phyloP scores from a whole-genome alignment of 2,329 filamentous ascomycete genomes.

The Sodiomyces alkalinus region DNA sequence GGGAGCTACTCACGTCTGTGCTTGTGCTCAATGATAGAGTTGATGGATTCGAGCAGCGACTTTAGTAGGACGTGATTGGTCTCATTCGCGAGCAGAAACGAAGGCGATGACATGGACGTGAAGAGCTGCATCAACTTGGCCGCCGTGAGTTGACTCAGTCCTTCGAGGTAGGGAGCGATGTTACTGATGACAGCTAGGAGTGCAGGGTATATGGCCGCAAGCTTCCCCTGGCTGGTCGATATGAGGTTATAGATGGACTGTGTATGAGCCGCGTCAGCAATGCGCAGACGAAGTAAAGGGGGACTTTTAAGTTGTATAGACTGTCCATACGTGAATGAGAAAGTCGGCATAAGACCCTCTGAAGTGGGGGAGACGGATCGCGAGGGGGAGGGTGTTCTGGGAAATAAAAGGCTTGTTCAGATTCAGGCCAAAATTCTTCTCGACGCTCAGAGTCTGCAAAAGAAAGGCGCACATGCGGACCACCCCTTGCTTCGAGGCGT shows the following conservation, averaged over 20 bases:
- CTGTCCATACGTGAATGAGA: constrained; percentile 65
- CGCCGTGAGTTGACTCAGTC: constrained; percentile 58
- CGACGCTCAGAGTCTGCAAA: constrained; percentile 85
- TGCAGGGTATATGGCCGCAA: constrained; percentile 84
- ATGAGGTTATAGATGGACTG: constrained; percentile 86
- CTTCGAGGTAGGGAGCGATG: constrained; percentile 69
- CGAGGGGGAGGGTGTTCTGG: constrained; percentile 72
- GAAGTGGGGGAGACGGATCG: constrained; percentile 72
- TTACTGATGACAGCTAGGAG: constrained; percentile 89
- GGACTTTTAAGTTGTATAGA: background rate
- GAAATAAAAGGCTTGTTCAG: constrained; percentile 80
- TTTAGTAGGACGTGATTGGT: constrained; percentile 70
- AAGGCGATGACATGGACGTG: constrained; percentile 82
- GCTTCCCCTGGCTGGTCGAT: constrained; percentile 75
- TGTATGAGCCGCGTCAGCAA: too few species aligned
- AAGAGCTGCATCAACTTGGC: constrained; percentile 79
- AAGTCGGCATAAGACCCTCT: constrained; percentile 87
- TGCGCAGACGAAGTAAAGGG: constrained; percentile 15
- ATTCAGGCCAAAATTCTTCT: constrained; percentile 77
- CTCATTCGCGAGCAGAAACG: constrained; percentile 84
- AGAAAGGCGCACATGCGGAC: constrained; percentile 97
- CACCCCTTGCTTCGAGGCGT: constrained; percentile 76
- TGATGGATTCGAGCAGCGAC: constrained; percentile 77
- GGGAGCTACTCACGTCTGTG: constrained; percentile 59
- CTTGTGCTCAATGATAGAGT: constrained; percentile 79